Conservation (phyloP, 2,329 filamentous ascomycete species). For the Paraphaeosphaeria minitans region DNA sequence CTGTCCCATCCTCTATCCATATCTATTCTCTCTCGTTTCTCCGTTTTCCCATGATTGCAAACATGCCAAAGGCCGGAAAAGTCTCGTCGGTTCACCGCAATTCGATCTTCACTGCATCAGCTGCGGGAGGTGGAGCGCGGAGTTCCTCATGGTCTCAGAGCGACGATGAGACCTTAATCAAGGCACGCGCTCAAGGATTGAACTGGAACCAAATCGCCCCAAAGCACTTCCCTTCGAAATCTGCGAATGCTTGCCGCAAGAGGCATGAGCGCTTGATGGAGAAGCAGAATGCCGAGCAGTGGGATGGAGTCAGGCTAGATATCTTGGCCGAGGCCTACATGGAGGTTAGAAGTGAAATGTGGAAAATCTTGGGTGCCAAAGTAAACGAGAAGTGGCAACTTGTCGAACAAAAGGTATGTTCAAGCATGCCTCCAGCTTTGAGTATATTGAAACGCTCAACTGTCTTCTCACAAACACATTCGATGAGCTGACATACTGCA, state of each 20-base stretch:
- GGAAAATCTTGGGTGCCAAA: slow-evolving; percentile 72
- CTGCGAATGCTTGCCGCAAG: slow-evolving; percentile 84
- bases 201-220: slow-evolving; percentile 84
- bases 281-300: slow-evolving; percentile 73
- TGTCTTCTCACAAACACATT: background rate
- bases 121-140: slow-evolving; percentile 37
- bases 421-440: background rate
- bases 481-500: slow-evolving; percentile 19
- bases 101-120: slow-evolving; percentile 40
- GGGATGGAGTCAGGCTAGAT: slow-evolving; percentile 77
- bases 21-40: slow-evolving; percentile 21
- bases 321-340: slow-evolving; percentile 78
- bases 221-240: slow-evolving; percentile 77
- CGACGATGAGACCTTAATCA: slow-evolving; percentile 75
- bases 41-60: slow-evolving; percentile 33
- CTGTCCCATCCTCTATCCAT: slow-evolving; percentile 19
- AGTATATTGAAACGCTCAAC: background rate
- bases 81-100: slow-evolving; percentile 34
- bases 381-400: slow-evolving; percentile 64
- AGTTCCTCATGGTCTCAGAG: slow-evolving; percentile 68
- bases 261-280: slow-evolving; percentile 85
- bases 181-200: slow-evolving; percentile 73
- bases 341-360: slow-evolving; percentile 79
- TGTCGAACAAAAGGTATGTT: slow-evolving; percentile 77
- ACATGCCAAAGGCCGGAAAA: slow-evolving; percentile 54